phyloP scores from a whole-genome alignment of 2,329 filamentous ascomycete genomes.

The Parastagonospora nodorum region DNA sequence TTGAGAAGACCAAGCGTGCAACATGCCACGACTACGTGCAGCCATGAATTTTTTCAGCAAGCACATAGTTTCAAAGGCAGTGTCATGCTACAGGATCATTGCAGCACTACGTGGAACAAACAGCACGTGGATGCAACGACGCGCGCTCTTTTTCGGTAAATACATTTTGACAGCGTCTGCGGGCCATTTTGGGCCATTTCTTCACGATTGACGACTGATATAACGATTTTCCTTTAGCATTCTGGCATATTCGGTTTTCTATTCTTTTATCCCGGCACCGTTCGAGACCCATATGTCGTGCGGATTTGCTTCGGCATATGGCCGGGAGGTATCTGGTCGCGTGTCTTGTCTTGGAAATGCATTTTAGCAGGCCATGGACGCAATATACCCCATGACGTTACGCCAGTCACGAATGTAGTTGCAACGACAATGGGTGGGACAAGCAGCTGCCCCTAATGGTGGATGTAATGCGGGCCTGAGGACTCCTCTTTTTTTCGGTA shows the following conservation, averaged over 20 bases:
- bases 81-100: background rate
- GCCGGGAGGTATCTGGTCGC: constrained; percentile 9
- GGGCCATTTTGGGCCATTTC: background rate
- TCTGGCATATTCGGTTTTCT: background rate
- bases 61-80: no score
- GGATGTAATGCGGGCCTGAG: constrained; percentile 2
- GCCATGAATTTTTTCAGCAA: no score
- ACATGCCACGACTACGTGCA: no score
- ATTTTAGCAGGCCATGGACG: constrained; percentile 12
- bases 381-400: constrained; percentile 35
- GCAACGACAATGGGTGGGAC: constrained; percentile 19
- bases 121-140: no score
- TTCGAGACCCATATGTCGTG: background rate
- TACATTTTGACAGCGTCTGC: background rate
- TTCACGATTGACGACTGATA: constrained; percentile 8
- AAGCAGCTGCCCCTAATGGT: constrained; percentile 16
- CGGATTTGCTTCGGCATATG: constrained; percentile 21
- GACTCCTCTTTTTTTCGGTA: constrained; percentile 1
- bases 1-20: no score
- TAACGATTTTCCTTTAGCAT: constrained; percentile 1
- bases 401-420: constrained; percentile 30
- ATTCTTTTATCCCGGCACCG: constrained; percentile 15
- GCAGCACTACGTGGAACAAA: background rate
- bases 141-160: no score
- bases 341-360: constrained; percentile 8